These are phyloP conservation scores for Haplosporangium sp. DNA, from an alignment of 371 early-diverging fungal species.

Conservation along the genomic window DNA sequence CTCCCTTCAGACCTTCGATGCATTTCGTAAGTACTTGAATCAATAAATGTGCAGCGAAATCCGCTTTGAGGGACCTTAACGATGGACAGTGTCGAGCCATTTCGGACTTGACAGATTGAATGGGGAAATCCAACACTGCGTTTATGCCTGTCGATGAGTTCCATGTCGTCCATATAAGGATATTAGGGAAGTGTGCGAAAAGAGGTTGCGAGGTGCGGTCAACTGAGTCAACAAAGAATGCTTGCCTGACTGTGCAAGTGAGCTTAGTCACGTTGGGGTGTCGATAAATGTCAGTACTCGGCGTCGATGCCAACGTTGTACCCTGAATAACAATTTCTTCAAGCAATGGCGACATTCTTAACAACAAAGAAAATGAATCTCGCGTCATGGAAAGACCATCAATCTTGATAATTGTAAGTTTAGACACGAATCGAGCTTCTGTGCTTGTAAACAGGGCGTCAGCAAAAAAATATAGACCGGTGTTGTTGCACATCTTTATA, in stretches of 20 bases:
- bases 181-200: conserved; percentile 14
- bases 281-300: neutral
- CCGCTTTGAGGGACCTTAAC: neutral
- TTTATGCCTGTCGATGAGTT: neutral
- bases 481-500: neutral
- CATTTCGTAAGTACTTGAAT: neutral
- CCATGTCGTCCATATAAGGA: neutral
- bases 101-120: neutral
- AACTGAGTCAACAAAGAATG: neutral
- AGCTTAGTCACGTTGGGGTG: neutral
- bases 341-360: neutral
- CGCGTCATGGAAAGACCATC: neutral
- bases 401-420: neutral
- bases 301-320: neutral
- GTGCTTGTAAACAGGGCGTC: too few species aligned
- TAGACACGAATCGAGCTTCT: too few species aligned
- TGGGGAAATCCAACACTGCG: neutral
- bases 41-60: neutral
- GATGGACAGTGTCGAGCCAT: neutral
- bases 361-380: conserved; percentile 1
- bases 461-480: too few species aligned
- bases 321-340: neutral
- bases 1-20: neutral
- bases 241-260: neutral
- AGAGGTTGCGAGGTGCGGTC: neutral